Base-by-base conservation (phyloP, 352 stramenopile genomes). In the Phytophthora tentaculata region DNA sequence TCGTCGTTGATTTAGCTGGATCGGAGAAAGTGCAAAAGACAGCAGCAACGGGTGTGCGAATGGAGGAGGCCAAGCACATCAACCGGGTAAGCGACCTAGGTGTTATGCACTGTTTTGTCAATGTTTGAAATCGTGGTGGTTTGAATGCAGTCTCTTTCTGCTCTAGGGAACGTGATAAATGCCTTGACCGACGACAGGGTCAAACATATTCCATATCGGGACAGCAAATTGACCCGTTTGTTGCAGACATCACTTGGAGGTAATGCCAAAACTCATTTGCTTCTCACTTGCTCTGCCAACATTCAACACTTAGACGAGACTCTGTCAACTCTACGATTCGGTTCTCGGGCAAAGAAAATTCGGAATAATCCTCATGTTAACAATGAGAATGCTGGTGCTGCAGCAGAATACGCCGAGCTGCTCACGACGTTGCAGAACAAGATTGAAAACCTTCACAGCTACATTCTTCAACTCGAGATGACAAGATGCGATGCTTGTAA, bases 301-400 rank as follows among this genome's bases (percentile, higher is more conserved):
- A 57, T 49, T 39, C 24, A 49, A 1, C 76, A 91, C 44, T 20
- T 74, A 2, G 76, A 92, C 12, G 87, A 95, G 61, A 95, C 93
- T 32, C 67, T 97, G 28, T 94, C 85, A 16, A 98, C 94, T 16
- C 67, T 98, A 39, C 94, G 95, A 28, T 98, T 98, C 45, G 93
- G 92, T 1, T 82, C 90, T n/a, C 80, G 93, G 2, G 92, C 93
- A 35, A 97, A 96, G 69, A 89, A 69, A 26, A 92, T 97, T 51
- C 74, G 72, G 39, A 96, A 92, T 39, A 64, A 64, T 12, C 85
- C 88, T 13, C 80, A 76, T 8, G 74, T 96, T 1, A 97, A 97
- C 63, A 75, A 90, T 17, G 80, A 95, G 14, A 71, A 37, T 17
- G 32, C 56, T 13, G 64, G 63, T 10, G 47, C 48, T 28, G 48